A percentile compares a stretch with the other conserved stretches of the same genome.
Evolutionary conservation across 1,139 yeast genomes (phyloP).

Genomic region (Saccharomyces hybrid): DNA sequence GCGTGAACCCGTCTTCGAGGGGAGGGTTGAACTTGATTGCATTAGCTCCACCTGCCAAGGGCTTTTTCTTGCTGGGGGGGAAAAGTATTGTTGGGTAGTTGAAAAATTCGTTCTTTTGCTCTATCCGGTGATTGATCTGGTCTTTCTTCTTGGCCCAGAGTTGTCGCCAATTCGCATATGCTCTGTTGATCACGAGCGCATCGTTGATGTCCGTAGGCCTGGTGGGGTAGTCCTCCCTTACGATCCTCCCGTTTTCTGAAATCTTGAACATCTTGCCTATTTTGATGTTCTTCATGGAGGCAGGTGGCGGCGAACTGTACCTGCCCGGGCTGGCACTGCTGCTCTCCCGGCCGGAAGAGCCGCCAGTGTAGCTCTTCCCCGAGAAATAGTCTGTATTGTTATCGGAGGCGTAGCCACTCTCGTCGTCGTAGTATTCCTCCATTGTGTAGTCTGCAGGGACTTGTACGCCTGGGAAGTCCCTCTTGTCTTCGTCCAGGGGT

Average conservation of each 20-base stretch:
- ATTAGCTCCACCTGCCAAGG: not conserved
- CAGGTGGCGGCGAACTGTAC: slow-evolving; percentile 6
- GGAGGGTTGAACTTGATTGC: slow-evolving; percentile 1
- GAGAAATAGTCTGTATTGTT: slow-evolving; percentile 8
- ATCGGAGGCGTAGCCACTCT: slow-evolving; percentile 14
- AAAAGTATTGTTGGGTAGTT: slow-evolving; percentile 19
- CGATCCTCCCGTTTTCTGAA: slow-evolving; percentile 24
- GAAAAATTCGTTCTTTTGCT: slow-evolving; percentile 13
- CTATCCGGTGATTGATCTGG: slow-evolving; percentile 13
- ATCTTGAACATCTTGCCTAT: slow-evolving; percentile 15
- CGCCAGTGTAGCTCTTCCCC: slow-evolving; percentile 6
- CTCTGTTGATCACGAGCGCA: slow-evolving; percentile 25
- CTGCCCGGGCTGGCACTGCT: not conserved
- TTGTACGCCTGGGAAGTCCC: slow-evolving; percentile 20
- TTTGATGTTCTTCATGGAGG: slow-evolving; percentile 1
- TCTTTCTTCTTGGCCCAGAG: slow-evolving; percentile 18
- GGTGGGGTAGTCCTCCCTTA: slow-evolving; percentile 31
- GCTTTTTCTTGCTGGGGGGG: slow-evolving; percentile 8
- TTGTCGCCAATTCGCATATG: slow-evolving; percentile 20
- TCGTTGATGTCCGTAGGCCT: slow-evolving; percentile 27
- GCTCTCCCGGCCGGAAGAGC: not conserved
- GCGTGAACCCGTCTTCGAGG: slow-evolving; percentile 14
- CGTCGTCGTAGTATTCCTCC: slow-evolving; percentile 26
- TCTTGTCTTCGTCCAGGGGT: slow-evolving; percentile 15
- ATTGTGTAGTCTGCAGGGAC: slow-evolving; percentile 19